Base-by-base conservation (phyloP, 768 basidiomycete genomes). In the Gymnopilus dilepis region DNA sequence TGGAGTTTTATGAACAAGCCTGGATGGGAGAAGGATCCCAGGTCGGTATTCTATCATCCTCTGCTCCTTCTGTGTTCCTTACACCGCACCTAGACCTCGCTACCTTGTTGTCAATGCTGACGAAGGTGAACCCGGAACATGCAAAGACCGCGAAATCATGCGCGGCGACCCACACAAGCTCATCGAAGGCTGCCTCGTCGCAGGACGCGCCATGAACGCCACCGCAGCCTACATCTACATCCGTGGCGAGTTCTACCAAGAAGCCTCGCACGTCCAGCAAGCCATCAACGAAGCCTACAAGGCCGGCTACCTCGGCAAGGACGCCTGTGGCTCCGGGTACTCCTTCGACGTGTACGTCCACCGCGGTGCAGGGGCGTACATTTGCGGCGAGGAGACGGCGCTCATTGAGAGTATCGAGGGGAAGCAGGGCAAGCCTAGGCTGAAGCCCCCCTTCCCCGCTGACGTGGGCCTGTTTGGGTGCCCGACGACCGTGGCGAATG, bases 1-100 rank as follows among this genome's bases (percentile, higher is more conserved):
- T 98, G 96, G 96, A 92, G 90, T 70, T 95, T 95, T 74, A 97
- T 99, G 97, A 99, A 99, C 84, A 99, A 99, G 78, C 96, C 95
- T n/a, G 89, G 89, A 26, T 98, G 97, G 97, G 88, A 99, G 80
- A 90, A 92, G 73, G 97, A 98, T 71, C 87, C 87, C 66, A 82
- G 94, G 90, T 92, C 62, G 60, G 78, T 37, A 34, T 12, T 6
- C 67, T 1, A 30, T 11, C n/a, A n/a, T 24, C 57, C 31, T 15
- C 11, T 33, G 55, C 12, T n/a, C 51, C 66, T 51, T 62, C 38
- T 58, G 45, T 41, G 13, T 24, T 56, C 37, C 37, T 26, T 31
- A 28, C 19, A 22, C 37, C 5, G n/a, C 50, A 31, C 42, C 37
- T 56, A 92, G 95, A 54, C 97, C 96, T 3, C 89, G 97, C 22